Evolutionary conservation across 768 basidiomycete genomes (phyloP), one percentile per base, ranked within the genome.

Genomic region (Boletus sp.): DNA sequence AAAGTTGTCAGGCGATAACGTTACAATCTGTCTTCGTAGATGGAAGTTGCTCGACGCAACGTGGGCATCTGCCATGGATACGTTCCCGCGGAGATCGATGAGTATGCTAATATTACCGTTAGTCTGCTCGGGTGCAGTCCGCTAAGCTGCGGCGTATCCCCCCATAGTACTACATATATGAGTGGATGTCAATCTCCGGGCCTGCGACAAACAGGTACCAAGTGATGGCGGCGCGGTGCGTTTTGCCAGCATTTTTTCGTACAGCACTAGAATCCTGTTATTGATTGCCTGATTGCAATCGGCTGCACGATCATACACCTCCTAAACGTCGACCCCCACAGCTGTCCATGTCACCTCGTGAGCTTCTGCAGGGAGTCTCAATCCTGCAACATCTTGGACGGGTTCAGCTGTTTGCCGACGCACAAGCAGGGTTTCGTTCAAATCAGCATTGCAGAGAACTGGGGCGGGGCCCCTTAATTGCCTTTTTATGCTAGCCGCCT

Each of bases 11-110:
- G 30, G 52, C 44, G 57, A 67, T 68, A 58, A 67, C 65, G 64
- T 67, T 56, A 55, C 60, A 55, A 52, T 47, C 55, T 55, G 42
- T 52, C 60, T 68, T 68, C 37, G 50, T 57, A 63, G 57, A 47
- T 61, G 56, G 56, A 56, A 58, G 62, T 35, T 37, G 56, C 47
- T 59, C 59, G 52, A 68, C 36, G 55, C 61, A 63, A 63, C 67
- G 68, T 70, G 67, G 57, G 56, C 42, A 45, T 58, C 65, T 64
- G 44, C 47, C 68, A 68, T 70, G 68, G 68, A 68, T 63, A 70
- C 67, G 35, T 63, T 68, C 66, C 67, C 67, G 67, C 67, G 67
- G 67, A 70, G 64, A 66, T 66, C 66, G 56, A 51, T 63, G n/a
- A n/a, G 45, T 20, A 55, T 17, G 35, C 50, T 53, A 58, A 51